These are phyloP conservation scores for Echinosophora koreensis DNA, from an alignment of 306 rosid species.

Conservation along the genomic window DNA sequence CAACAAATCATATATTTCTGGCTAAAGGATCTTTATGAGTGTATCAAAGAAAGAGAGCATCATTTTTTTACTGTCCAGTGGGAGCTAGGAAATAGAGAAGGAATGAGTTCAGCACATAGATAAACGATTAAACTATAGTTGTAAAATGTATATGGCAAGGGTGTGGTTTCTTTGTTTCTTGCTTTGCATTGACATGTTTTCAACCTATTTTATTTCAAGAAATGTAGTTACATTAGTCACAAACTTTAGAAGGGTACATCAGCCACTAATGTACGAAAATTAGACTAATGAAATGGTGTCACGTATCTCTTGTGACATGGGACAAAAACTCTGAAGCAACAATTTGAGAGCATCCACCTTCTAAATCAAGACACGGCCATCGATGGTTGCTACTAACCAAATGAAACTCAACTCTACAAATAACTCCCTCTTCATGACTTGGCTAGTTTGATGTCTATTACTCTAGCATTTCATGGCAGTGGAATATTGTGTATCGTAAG, in stretches of 20 bases:
- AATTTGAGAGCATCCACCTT: background rate
- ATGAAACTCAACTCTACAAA: constrained; percentile 8
- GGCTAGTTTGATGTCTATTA: background rate
- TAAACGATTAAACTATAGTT: constrained; percentile 12
- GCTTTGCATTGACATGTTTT: constrained; percentile 1
- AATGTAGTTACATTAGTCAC: constrained; percentile 40
- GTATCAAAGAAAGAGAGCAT: background rate
- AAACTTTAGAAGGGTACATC: constrained; percentile 40
- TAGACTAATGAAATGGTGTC: constrained; percentile 15
- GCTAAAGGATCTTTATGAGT: constrained; percentile 55
- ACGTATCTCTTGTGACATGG: constrained; percentile 30
- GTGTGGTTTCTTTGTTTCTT: constrained; percentile 35
- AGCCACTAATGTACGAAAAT: constrained; percentile 2
- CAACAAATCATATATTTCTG: constrained; percentile 27
- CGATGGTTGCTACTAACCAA: background rate
- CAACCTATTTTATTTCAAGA: constrained; percentile 21
- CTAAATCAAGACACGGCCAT: background rate
- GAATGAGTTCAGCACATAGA: constrained; percentile 6
- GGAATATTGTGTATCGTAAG: background rate
- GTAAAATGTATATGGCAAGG: constrained; percentile 28
- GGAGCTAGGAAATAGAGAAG: background rate
- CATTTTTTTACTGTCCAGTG: background rate
- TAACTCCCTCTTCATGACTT: background rate
- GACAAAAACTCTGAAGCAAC: background rate
- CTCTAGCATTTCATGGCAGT: background rate